phyloP scores from a whole-genome alignment of 1,139 yeast genomes.

The Geotrichum reessii region DNA sequence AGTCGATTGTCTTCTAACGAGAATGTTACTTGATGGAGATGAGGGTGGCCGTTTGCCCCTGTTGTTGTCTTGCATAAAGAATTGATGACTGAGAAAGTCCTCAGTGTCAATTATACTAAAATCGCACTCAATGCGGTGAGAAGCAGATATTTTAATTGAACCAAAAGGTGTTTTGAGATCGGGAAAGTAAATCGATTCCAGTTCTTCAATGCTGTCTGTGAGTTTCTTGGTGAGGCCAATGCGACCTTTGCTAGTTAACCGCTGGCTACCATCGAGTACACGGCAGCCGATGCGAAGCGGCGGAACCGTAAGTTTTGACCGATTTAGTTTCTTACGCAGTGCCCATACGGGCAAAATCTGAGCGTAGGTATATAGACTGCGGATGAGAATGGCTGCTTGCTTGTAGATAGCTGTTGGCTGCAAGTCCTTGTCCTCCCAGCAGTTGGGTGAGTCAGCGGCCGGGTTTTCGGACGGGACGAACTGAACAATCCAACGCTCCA shows the following conservation, averaged over 20 bases:
- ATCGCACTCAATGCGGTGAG: conserved; percentile 65
- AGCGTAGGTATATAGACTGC: conserved; percentile 63
- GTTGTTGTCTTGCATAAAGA: conserved; percentile 33
- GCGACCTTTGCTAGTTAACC: conserved; percentile 76
- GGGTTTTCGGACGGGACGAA: conserved; percentile 58
- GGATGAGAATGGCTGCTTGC: conserved; percentile 64
- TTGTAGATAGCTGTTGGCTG: conserved; percentile 57
- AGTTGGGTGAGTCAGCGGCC: conserved; percentile 52
- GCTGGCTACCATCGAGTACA: conserved; percentile 67
- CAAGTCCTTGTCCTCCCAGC: conserved; percentile 42
- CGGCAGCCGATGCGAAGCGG: conserved; percentile 51
- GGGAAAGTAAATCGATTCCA: conserved; percentile 55
- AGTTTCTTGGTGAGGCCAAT: conserved; percentile 74
- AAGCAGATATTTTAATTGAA: conserved; percentile 63
- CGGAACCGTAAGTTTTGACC: conserved; percentile 38
- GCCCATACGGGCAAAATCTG: conserved; percentile 69
- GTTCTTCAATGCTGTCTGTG: conserved; percentile 43
- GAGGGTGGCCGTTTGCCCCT: conserved; percentile 36
- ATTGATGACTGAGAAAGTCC: conserved; percentile 55
- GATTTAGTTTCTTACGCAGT: conserved; percentile 42
- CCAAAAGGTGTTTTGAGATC: conserved; percentile 77
- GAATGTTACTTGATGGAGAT: neutral
- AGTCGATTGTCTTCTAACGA: conserved; percentile 3
- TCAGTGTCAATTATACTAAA: conserved; percentile 67
- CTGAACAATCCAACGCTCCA: conserved; percentile 90